phyloP scores from a whole-genome alignment of 2,329 filamentous ascomycete species.

The Penicillium hesseltinei region DNA sequence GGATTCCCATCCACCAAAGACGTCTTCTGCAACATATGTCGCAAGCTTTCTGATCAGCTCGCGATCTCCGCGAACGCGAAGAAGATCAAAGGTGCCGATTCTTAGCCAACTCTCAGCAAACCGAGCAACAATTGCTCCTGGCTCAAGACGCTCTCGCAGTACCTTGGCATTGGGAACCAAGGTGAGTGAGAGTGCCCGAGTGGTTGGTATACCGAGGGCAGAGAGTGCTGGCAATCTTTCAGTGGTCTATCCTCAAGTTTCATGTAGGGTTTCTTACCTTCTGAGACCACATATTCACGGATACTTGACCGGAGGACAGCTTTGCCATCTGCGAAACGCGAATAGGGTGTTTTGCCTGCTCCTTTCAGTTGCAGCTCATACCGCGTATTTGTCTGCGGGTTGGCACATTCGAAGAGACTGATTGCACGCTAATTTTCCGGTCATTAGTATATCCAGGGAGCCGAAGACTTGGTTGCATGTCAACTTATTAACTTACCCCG shows the following conservation, averaged over 20 bases:
- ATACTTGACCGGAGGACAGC: constrained; percentile 91
- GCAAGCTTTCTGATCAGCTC: constrained; percentile 69
- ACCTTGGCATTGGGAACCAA: constrained; percentile 72
- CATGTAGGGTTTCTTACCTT: constrained; percentile 51
- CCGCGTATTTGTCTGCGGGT: constrained; percentile 65
- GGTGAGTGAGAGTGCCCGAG: constrained; percentile 79
- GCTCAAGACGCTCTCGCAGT: constrained; percentile 75
- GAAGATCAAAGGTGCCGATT: constrained; percentile 94
- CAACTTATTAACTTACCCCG: constrained; percentile 51
- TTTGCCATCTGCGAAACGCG: constrained; percentile 91
- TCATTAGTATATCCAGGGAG: constrained; percentile 7
- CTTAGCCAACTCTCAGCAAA: constrained; percentile 91
- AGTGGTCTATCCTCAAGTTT: background rate
- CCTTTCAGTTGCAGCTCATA: constrained; percentile 96
- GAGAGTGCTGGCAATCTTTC: constrained; percentile 56
- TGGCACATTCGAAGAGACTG: constrained; percentile 85
- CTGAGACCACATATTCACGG: constrained; percentile 88
- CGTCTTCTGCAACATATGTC: constrained; percentile 81
- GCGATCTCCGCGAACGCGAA: constrained; percentile 76
- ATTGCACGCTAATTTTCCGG: constrained; percentile 64
- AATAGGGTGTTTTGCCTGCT: constrained; percentile 90
- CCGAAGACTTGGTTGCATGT: background rate
- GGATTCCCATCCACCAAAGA: constrained; percentile 83
- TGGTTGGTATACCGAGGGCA: constrained; percentile 80
- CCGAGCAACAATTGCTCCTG: constrained; percentile 85